Conservation (phyloP, 1,284 basidiomycete species). For the Hymenochaete sp. region DNA sequence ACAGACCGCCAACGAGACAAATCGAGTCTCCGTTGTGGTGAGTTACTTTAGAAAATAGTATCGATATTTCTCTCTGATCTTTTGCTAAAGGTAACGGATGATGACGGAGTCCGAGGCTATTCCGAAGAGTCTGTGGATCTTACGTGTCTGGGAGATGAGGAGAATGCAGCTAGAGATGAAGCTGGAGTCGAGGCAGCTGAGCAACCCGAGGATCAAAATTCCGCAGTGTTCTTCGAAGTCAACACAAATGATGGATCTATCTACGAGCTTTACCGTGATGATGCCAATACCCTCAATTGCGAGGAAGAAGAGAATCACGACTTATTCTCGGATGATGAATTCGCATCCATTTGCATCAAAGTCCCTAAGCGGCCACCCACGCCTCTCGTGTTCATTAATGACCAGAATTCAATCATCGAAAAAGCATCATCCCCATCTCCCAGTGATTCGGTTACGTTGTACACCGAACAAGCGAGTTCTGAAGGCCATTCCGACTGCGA, state of each 20-base stretch:
- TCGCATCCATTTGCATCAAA: conserved; percentile 7
- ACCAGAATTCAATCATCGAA: no score
- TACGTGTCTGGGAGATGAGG: background rate
- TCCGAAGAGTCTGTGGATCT: conserved; percentile 3
- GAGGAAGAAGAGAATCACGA: background rate
- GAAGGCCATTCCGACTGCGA: no score
- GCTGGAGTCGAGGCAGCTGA: background rate
- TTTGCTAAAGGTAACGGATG: background rate
- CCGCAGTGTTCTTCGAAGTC: conserved; percentile 7
- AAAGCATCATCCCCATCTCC: no score
- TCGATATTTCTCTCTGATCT: background rate
- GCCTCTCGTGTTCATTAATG: no score
- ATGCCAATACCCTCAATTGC: no score
- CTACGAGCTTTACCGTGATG: conserved; percentile 2
- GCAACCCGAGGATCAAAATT: background rate
- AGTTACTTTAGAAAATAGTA: background rate
- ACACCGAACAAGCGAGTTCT: no score
- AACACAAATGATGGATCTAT: conserved; percentile 1
- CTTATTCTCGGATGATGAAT: conserved; percentile 11
- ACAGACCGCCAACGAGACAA: conserved; percentile 1
- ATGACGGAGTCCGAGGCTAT: background rate
- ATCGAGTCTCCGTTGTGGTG: conserved; percentile 3
- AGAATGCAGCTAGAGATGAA: no score
- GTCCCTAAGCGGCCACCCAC: conserved; percentile 2
- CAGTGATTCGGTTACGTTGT: no score